These are phyloP conservation scores for Penicillium tannophilum DNA, from an alignment of 495 filamentous ascomycete species.

Conservation along the genomic window DNA sequence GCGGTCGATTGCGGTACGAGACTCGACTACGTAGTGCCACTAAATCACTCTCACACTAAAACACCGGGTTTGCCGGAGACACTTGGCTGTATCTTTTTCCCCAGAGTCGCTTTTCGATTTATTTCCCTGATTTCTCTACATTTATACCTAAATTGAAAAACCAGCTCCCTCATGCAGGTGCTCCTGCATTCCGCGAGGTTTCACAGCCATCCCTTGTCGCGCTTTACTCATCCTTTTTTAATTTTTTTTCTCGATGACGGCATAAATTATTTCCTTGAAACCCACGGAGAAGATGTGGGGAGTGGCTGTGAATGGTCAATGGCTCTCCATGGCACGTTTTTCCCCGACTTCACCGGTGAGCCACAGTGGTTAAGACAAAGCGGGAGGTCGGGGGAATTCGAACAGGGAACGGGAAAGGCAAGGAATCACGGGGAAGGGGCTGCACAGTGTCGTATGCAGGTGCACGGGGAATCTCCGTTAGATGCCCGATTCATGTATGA, in stretches of 20 bases:
- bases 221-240: not conserved
- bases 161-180: not conserved
- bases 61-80: constrained; percentile 36
- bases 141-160: not conserved
- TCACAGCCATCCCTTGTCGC: not conserved
- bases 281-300: constrained; percentile 25
- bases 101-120: not conserved
- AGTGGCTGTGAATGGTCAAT: constrained; percentile 21
- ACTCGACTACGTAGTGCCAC: constrained; percentile 16
- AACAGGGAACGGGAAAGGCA: constrained; percentile 5
- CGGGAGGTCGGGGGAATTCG: constrained; percentile 14
- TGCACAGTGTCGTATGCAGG: constrained; percentile 10
- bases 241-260: constrained; percentile 19
- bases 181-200: not conserved
- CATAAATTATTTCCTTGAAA: constrained; percentile 14
- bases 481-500: not conserved
- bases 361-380: constrained; percentile 25
- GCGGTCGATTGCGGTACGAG: not conserved
- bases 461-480: not conserved
- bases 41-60: constrained; percentile 15
- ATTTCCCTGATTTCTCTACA: not conserved
- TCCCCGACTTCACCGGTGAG: constrained; percentile 37
- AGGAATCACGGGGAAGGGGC: constrained; percentile 8
- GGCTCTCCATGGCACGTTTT: constrained; percentile 16
- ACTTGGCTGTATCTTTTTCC: not conserved